Evolutionary conservation across 2,329 filamentous ascomycete species (phyloP).

Genomic region (Coniella vitis): DNA sequence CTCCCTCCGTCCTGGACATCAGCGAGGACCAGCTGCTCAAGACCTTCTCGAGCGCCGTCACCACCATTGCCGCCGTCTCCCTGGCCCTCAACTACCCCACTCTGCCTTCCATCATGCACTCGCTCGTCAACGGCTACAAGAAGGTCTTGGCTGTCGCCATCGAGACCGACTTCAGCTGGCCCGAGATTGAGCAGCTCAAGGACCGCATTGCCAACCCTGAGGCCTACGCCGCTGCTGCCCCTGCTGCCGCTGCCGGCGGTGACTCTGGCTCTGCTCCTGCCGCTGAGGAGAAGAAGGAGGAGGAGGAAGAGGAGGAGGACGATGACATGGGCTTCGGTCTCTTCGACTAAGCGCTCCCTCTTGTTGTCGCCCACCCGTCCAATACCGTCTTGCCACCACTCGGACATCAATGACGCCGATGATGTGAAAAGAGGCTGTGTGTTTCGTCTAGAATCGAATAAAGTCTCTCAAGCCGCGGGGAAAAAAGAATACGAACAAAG

Average conservation of each 20-base stretch:
- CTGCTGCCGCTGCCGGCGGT: conserved; percentile 53
- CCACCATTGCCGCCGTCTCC: conserved; percentile 83
- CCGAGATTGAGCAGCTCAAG: conserved; percentile 96
- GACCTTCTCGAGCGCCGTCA: conserved; percentile 72
- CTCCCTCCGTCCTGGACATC: conserved; percentile 80
- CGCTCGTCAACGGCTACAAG: conserved; percentile 96
- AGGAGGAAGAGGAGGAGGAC: conserved; percentile 62
- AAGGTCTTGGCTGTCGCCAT: conserved; percentile 85
- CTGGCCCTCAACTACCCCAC: conserved; percentile 94
- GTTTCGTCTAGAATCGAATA: background rate
- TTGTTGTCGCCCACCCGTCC: background rate
- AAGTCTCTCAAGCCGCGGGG: background rate
- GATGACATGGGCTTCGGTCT: conserved; percentile 71
- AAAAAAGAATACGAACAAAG: background rate
- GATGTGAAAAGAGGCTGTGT: too few relatives aligned
- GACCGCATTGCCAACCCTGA: conserved; percentile 99
- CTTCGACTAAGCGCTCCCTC: conserved; percentile 36
- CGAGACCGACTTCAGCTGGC: conserved; percentile 87
- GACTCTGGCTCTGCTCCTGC: conserved; percentile 41
- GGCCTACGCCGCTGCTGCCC: conserved; percentile 80
- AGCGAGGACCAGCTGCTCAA: conserved; percentile 89
- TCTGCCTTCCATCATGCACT: conserved; percentile 93
- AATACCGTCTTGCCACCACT: conserved; percentile 1
- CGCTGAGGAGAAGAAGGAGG: conserved; percentile 49
- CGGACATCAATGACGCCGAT: conserved; percentile 3